Evolutionary conservation across 768 basidiomycete species (phyloP), one percentile per base, ranked within the genome.

Genomic region (Boletus vermiculosoides): DNA sequence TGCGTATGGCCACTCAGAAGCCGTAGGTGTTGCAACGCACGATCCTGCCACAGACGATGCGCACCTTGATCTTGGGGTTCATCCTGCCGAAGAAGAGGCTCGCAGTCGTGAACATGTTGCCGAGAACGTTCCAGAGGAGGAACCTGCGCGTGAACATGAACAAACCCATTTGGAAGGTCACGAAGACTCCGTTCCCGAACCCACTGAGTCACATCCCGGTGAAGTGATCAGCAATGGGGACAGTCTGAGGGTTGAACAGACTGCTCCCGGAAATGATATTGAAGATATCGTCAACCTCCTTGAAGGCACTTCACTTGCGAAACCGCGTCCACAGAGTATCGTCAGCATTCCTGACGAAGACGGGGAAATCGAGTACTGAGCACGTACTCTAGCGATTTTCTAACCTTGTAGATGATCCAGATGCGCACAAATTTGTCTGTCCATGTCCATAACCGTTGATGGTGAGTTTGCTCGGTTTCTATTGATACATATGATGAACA

Each of bases 281-380:
- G 88, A 84, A 68, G 82, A 83, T 54, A 83, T 89, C 51, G 83
- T 90, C 58, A 83, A 79, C 63, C 76, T 88, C 62, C 81, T 90
- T 13, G 85, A 90, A 71, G 60, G 66, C 3, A 33, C 50, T 25
- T 44, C 62, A 12, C 65, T 77, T 1, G 63, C 72, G 45, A 81
- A 79, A 60, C 65, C 73, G 12, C 75, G 74, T 50, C 75, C 76
- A 22, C 71, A 71, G 54, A 80, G 75, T 68, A 76, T 79, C 50
- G 67, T 70, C 48, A 77, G 73, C 68, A 82, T 83, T 58, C 81
- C 82, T 47, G 82, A 82, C 58, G 80, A 83, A 47, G 74, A 82
- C 42, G 75, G 75, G 45, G 83, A 84, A 63, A 82, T 83, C 63
- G 83, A 80, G 61, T 80, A 83, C 36, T 83, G 58, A 75, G 61